These are phyloP conservation scores for Ascoidea asiatica DNA, from an alignment of 805 yeast genomes.

Conservation along the genomic window DNA sequence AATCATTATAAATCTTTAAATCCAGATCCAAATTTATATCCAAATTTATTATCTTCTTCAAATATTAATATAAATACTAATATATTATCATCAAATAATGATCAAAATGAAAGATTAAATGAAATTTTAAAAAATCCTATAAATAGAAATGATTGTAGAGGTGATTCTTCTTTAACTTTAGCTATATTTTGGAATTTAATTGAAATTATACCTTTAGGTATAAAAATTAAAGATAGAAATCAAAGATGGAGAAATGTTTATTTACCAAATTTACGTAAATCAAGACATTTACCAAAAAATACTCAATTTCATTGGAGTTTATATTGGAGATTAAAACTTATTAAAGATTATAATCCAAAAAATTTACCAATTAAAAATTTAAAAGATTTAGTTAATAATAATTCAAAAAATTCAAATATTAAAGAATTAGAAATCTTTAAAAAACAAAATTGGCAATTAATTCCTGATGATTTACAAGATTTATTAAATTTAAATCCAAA, in stretches of 20 bases:
- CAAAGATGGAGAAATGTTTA: constrained; percentile 38
- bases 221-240: constrained; percentile 29
- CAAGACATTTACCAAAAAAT: constrained; percentile 32
- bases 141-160: neutral
- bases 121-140: neutral
- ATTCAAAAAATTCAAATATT: neutral
- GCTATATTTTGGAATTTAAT: constrained; percentile 45
- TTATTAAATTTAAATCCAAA: neutral
- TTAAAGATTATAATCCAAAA: constrained; percentile 29
- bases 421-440: neutral
- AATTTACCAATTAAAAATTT: constrained; percentile 29
- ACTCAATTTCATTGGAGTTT: constrained; percentile 52
- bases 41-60: too few species aligned
- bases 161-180: neutral
- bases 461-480: neutral
- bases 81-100: too few species aligned
- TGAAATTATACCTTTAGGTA: constrained; percentile 47
- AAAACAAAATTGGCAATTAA: neutral
- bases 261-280: constrained; percentile 43
- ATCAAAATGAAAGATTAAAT: too few species aligned
- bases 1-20: neutral
- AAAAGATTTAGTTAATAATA: constrained; percentile 13
- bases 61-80: too few species aligned
- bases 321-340: constrained; percentile 36
- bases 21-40: neutral